These are phyloP conservation scores for Septoria petroselini DNA, from an alignment of 2,329 filamentous ascomycete genomes.

Conservation along the genomic window DNA sequence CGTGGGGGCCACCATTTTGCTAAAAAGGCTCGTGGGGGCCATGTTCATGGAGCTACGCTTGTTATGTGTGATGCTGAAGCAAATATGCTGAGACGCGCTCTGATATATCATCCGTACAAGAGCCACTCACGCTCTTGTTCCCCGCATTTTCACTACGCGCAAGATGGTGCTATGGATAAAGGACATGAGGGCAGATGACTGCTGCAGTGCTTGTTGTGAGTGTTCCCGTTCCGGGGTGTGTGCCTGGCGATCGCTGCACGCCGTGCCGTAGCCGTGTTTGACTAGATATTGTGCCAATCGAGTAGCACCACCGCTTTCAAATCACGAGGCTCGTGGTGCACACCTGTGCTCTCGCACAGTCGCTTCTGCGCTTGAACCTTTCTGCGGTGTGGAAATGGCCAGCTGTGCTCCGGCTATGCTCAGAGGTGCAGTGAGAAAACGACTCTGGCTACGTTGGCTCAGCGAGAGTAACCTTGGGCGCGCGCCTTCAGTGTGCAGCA, in stretches of 20 bases:
- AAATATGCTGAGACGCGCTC: no score
- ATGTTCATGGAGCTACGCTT: background rate
- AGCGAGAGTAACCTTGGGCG: no score
- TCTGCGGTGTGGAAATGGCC: no score
- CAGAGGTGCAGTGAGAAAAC: no score
- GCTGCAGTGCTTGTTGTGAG: constrained; percentile 1
- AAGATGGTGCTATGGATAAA: constrained; percentile 6
- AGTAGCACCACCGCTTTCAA: background rate
- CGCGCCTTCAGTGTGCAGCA: no score
- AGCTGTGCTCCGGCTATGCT: no score
- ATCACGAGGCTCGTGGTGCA: background rate
- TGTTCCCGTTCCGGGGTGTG: constrained; percentile 3
- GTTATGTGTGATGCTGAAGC: background rate
- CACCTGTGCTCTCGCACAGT: background rate
- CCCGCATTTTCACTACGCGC: constrained; percentile 10
- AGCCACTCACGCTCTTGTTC: background rate
- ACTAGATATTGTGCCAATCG: background rate
- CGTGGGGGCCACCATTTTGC: background rate
- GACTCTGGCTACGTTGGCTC: no score
- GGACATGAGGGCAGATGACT: constrained; percentile 7
- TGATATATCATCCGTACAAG: background rate
- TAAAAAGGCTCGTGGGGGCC: background rate
- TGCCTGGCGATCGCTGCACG: constrained; percentile 17
- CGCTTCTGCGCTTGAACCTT: background rate
- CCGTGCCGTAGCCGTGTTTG: background rate